Conservation (phyloP, 2,329 filamentous ascomycete genomes). For the Tympanopsis confertula region DNA sequence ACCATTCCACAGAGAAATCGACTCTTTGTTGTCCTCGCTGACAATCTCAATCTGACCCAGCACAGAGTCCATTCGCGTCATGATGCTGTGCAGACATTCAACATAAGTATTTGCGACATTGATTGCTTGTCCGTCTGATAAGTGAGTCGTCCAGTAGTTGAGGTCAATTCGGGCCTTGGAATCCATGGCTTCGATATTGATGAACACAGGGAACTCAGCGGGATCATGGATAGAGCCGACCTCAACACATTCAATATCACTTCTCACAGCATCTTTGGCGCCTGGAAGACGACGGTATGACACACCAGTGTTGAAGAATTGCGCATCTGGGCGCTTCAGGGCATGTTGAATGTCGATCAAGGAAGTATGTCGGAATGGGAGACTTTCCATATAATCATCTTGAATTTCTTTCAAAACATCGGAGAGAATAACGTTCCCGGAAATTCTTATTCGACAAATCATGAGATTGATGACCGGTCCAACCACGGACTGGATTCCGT, state of each 20-base stretch:
- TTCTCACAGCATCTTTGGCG: neutral
- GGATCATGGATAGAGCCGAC: neutral
- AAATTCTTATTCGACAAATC: neutral
- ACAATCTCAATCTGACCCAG: neutral
- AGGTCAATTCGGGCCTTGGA: neutral
- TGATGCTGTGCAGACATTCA: neutral
- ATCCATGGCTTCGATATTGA: conserved; percentile 1
- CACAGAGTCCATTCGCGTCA: neutral
- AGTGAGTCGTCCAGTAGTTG: neutral
- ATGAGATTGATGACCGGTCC: neutral
- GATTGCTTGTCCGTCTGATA: neutral
- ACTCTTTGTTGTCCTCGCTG: neutral
- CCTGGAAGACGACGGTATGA: neutral
- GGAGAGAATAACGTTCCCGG: neutral
- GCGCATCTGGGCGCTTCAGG: neutral
- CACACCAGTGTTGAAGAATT: neutral
- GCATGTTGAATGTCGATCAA: neutral
- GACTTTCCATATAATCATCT: neutral
- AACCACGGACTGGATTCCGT: neutral
- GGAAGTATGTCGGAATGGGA: neutral
- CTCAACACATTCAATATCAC: neutral
- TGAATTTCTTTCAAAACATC: neutral
- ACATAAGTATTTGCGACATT: neutral
- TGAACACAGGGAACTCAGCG: neutral
- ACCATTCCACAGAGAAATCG: neutral